Evolutionary conservation across 140 eudicot species (phyloP).

Genomic region (Cichorium intybus): DNA sequence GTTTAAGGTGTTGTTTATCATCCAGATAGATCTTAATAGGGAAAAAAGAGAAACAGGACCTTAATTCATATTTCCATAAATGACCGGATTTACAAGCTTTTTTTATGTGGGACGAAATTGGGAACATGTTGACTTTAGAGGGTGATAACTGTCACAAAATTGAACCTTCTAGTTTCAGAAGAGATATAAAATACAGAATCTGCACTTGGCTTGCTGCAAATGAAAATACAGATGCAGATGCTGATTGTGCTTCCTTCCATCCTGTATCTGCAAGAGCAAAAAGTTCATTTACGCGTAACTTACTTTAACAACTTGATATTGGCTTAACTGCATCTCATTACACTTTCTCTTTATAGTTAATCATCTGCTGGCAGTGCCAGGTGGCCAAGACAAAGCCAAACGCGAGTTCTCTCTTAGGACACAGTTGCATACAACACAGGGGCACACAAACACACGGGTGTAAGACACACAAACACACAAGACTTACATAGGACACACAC

Average conservation of each 20-base stretch:
- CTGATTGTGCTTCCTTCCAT: constrained; percentile 25
- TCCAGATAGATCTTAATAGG: too few species aligned
- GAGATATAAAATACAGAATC: constrained; percentile 17
- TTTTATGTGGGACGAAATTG: constrained; percentile 26
- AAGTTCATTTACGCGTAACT: constrained; percentile 44
- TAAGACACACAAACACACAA: too few species aligned
- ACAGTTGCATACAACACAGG: constrained; percentile 32
- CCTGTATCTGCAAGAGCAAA: constrained; percentile 36
- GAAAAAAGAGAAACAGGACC: too few species aligned
- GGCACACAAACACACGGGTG: too few species aligned
- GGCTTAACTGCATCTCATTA: constrained; percentile 3
- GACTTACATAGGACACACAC: too few species aligned
- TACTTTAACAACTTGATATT: background rate
- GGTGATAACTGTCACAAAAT: constrained; percentile 27
- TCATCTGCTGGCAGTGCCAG: constrained; percentile 40
- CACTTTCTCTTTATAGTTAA: constrained; percentile 14
- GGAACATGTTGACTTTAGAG: constrained; percentile 17
- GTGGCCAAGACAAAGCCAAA: constrained; percentile 49
- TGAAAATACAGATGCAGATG: constrained; percentile 42
- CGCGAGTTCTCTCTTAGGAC: constrained; percentile 38
- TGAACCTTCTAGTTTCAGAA: constrained; percentile 25
- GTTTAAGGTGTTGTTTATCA: too few species aligned
- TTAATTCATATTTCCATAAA: too few species aligned
- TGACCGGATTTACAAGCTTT: background rate
- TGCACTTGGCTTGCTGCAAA: constrained; percentile 53